Percentiles rank a stretch among this genome's conserved stretches.
These are phyloP conservation scores for Monosporascus sp. DNA, from an alignment of 2,329 filamentous ascomycete species.

Conservation along the genomic window DNA sequence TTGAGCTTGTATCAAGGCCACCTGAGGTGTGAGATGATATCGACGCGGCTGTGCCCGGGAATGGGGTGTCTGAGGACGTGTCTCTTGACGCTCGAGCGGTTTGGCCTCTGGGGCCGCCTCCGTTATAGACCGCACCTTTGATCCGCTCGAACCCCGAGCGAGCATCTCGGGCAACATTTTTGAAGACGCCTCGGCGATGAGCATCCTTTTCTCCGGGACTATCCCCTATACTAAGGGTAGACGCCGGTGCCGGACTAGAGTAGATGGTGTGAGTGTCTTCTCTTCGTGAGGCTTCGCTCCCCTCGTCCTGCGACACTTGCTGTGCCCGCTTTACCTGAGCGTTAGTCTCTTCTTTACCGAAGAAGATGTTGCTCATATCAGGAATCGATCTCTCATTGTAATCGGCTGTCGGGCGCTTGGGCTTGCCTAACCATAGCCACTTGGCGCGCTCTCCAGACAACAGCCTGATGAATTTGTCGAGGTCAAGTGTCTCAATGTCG, in stretches of 20 bases:
- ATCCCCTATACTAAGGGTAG: slow-evolving; percentile 42
- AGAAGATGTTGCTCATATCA: slow-evolving; percentile 42
- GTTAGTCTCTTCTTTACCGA: slow-evolving; percentile 53
- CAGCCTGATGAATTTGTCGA: slow-evolving; percentile 75
- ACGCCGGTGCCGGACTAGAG: slow-evolving; percentile 38
- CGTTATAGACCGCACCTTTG: slow-evolving; percentile 68
- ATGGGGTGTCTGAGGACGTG: slow-evolving; percentile 38
- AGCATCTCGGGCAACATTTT: slow-evolving; percentile 75
- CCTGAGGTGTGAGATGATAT: slow-evolving; percentile 32
- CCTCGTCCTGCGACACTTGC: slow-evolving; percentile 47
- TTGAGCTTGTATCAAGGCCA: slow-evolving; percentile 29
- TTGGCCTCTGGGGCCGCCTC: slow-evolving; percentile 52
- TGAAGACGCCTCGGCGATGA: slow-evolving; percentile 64
- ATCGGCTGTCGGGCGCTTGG: slow-evolving; percentile 56
- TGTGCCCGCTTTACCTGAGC: slow-evolving; percentile 45
- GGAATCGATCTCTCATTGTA: slow-evolving; percentile 41
- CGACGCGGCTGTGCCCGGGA: slow-evolving; percentile 30
- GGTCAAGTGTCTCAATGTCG: slow-evolving; percentile 86
- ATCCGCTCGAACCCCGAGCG: slow-evolving; percentile 79
- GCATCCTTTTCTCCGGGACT: slow-evolving; percentile 50
- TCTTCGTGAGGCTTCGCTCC: slow-evolving; percentile 37
- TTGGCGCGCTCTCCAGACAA: slow-evolving; percentile 78
- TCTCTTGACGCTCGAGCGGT: slow-evolving; percentile 51
- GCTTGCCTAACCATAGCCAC: slow-evolving; percentile 93
- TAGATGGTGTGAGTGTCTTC: slow-evolving; percentile 43